Base-by-base conservation (phyloP, 169 alveolate species). In the Pseudocohnilembus persalinus region DNA sequence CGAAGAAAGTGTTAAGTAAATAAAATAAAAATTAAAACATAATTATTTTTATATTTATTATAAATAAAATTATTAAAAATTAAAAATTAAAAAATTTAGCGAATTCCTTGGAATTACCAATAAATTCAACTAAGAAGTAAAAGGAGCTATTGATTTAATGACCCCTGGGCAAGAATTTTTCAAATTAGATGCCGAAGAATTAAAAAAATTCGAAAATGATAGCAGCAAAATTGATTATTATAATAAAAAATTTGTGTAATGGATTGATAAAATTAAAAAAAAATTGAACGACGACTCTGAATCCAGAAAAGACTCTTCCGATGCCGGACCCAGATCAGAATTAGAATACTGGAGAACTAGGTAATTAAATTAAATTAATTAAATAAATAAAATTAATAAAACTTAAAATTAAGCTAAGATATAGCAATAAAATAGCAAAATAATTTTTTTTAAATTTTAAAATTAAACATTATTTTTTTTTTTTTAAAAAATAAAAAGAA, bases 261-360 rank as follows among this genome's bases (percentile, higher is more conserved):
- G 88, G 88, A 87, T 87, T 74, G 73, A 31, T 1, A 77, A 33
- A 30, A 87, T 82, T 28, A 76, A 83, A 28, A 82, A 74, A 26
- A 34, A 65, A 34, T 63, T 81, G 26, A 81, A 77, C 28, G 88
- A 87, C 28, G 88, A 81, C 49, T 76, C 68, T 26, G 81, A 82
- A 31, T 73, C 49, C 31, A 93, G 89, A 31, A 83, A 91, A 68
- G 89, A 86, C 32, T 31, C 75, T 31, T 73, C 80, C 30, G 90
- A 86, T 80, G 90, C 90, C 26, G 90, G 97, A 27, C 96, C 97
- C 16, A 88, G 92, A 68, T 90, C 94, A 26, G 97, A 97, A 92
- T 92, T 97, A n/a, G 98, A 96, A 79, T 92, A 92, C 92, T 97
- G 99, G 99, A 93, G 97, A 88, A 86, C 81, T 73, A 91, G 68